Conservation (phyloP, 1,284 basidiomycete species). For the Cystobasidium pallidum region DNA sequence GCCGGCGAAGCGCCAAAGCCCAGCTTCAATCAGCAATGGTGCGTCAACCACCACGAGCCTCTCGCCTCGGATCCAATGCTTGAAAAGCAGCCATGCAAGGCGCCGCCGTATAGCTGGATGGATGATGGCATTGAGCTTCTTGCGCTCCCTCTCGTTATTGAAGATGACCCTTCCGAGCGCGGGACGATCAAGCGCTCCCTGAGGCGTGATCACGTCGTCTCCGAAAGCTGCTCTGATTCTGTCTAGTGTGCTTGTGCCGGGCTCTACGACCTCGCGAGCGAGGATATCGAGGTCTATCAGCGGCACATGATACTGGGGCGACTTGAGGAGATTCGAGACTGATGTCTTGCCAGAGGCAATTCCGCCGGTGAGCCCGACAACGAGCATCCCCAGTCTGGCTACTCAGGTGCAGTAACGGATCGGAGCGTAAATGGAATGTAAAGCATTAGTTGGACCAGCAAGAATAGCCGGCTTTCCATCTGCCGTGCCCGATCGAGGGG, state of each 20-base stretch:
- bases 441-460: too few relatives aligned
- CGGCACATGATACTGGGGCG: slow-evolving; percentile 65
- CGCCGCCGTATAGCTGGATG: slow-evolving; percentile 82
- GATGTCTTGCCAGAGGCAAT: slow-evolving; percentile 92
- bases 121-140: slow-evolving; percentile 78
- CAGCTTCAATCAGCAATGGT: slow-evolving; percentile 89
- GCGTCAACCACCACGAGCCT: slow-evolving; percentile 85
- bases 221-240: slow-evolving; percentile 76
- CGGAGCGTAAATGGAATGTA: too few relatives aligned
- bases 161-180: slow-evolving; percentile 86
- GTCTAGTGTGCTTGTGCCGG: slow-evolving; percentile 74
- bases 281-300: slow-evolving; percentile 91
- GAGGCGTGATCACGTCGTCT: slow-evolving; percentile 65
- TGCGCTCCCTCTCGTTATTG: slow-evolving; percentile 71
- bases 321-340: slow-evolving; percentile 74
- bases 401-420: too few relatives aligned
- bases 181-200: slow-evolving; percentile 75
- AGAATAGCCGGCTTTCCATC: too few relatives aligned
- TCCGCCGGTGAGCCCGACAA: slow-evolving; percentile 93
- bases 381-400: too few relatives aligned
- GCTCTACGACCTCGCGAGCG: slow-evolving; percentile 83
- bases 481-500: too few relatives aligned
- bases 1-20: slow-evolving; percentile 82
- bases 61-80: slow-evolving; percentile 76
- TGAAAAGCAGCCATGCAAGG: slow-evolving; percentile 72